phyloP scores from a whole-genome alignment of 164 flowering plant genomes.

The Dillenia suffruticosa region DNA sequence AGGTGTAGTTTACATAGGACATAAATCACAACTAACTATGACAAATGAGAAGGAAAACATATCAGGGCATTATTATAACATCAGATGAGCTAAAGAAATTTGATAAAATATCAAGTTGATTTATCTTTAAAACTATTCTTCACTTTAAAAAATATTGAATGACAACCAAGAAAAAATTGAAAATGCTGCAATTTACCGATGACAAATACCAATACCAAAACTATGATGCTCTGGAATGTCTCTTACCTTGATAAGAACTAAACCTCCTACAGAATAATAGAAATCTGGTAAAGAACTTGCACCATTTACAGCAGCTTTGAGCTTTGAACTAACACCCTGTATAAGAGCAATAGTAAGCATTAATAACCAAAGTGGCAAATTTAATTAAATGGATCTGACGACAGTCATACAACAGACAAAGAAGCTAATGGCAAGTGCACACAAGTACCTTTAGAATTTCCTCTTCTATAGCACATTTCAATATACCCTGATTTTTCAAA shows the following conservation, averaged over 20 bases:
- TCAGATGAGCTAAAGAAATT: not conserved
- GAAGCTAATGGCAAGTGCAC: not conserved
- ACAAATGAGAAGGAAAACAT: no score
- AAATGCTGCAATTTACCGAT: no score
- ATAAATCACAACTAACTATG: no score
- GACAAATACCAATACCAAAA: conserved; percentile 1
- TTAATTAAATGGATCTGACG: not conserved
- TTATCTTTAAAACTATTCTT: no score
- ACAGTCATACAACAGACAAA: not conserved
- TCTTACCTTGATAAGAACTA: conserved; percentile 75
- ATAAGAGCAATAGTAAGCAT: conserved; percentile 7
- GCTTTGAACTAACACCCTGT: conserved; percentile 53
- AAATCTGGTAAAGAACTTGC: conserved; percentile 77
- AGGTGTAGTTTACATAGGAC: no score
- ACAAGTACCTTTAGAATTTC: conserved; percentile 52
- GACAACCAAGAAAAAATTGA: no score
- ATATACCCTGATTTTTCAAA: conserved; percentile 46
- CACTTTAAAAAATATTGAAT: no score
- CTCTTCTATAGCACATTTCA: conserved; percentile 53
- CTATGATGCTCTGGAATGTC: not conserved
- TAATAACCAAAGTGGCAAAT: not conserved
- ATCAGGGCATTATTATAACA: not conserved
- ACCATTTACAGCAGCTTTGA: conserved; percentile 45
- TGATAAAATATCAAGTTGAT: no score
- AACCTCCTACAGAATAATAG: conserved; percentile 63